phyloP scores from a whole-genome alignment of 495 filamentous ascomycete genomes.

The Aspergillus conjunctus region DNA sequence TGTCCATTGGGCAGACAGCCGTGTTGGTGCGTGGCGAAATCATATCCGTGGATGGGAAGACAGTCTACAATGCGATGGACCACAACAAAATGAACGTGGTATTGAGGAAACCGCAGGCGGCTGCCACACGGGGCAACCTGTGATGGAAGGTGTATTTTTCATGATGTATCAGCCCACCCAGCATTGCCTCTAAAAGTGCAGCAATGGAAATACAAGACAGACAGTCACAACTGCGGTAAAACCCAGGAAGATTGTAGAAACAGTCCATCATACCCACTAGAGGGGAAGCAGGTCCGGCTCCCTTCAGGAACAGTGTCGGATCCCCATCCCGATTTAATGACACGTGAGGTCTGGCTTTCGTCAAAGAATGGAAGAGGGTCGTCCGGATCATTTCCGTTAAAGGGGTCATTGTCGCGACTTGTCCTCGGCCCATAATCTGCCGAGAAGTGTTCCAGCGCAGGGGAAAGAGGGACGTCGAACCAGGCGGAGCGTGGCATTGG shows the following conservation, averaged over 20 bases:
- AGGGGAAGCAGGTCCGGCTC: no score
- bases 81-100: background rate
- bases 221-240: no score
- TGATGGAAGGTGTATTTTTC: background rate
- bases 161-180: no score
- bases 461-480: background rate
- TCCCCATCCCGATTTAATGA: no score
- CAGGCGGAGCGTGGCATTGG: background rate
- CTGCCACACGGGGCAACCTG: background rate
- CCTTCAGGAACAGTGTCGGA: no score
- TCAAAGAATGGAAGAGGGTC: no score
- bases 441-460: background rate
- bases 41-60: background rate
- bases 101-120: background rate
- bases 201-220: background rate
- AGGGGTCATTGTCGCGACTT: background rate
- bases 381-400: background rate
- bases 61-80: background rate
- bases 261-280: no score
- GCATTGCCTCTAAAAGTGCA: no score
- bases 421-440: background rate
- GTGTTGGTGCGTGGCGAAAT: background rate
- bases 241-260: no score
- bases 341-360: no score
- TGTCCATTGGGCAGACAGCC: background rate